Conservation (phyloP, 805 yeast species). For the Metschnikowia vanudenii region DNA sequence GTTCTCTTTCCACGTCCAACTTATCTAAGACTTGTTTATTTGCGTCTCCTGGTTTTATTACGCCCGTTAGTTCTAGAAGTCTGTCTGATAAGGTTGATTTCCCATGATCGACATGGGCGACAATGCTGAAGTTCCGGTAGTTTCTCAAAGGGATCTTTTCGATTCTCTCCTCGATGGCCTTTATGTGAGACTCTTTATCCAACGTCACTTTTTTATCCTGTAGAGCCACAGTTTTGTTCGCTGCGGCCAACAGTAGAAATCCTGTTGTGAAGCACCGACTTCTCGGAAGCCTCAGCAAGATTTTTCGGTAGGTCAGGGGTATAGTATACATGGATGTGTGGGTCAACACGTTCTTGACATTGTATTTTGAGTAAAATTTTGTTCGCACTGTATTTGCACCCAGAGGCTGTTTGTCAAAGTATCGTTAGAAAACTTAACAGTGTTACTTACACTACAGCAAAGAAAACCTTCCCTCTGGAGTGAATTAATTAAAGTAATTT, state of each 20-base stretch:
- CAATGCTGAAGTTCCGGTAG: slow-evolving; percentile 88
- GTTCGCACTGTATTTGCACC: slow-evolving; percentile 13
- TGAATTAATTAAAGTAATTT: too few species aligned
- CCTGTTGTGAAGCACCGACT: slow-evolving; percentile 1
- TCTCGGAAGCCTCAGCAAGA: background rate
- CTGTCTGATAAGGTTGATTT: slow-evolving; percentile 90
- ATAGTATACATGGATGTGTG: background rate
- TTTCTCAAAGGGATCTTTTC: slow-evolving; percentile 77
- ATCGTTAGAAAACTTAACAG: too few species aligned
- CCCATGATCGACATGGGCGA: slow-evolving; percentile 93
- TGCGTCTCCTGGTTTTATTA: slow-evolving; percentile 63
- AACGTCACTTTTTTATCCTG: slow-evolving; percentile 29
- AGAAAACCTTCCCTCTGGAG: too few species aligned
- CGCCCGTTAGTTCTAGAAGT: slow-evolving; percentile 83
- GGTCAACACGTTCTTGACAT: background rate
- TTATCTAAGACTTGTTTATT: slow-evolving; percentile 87
- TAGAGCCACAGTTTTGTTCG: slow-evolving; percentile 18
- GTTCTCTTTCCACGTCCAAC: slow-evolving; percentile 89
- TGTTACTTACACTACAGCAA: too few species aligned
- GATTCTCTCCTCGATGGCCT: slow-evolving; percentile 53
- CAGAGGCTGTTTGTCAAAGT: background rate
- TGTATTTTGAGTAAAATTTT: slow-evolving; percentile 1
- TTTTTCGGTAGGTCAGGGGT: background rate
- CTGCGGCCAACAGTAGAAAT: slow-evolving; percentile 3
- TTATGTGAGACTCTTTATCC: slow-evolving; percentile 34